Conservation (phyloP, 108 stramenopile species). For the Cyclotella choctawhatcheeana region DNA sequence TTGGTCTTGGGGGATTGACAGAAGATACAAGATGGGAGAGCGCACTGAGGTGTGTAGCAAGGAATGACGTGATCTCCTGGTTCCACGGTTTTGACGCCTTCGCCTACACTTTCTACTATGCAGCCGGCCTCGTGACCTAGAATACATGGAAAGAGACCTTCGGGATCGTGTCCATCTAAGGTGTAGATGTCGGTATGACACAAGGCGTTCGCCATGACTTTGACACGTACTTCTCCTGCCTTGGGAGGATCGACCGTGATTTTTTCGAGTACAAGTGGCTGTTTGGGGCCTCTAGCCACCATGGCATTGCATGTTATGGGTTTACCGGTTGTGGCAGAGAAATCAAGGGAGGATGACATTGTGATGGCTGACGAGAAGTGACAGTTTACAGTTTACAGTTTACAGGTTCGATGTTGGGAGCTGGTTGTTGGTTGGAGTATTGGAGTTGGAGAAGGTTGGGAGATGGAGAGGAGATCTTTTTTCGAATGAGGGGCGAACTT, state of each 20-base stretch:
- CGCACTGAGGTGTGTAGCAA: conserved; percentile 86
- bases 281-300: conserved; percentile 81
- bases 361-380: too few relatives aligned
- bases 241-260: conserved; percentile 93
- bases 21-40: conserved; percentile 80
- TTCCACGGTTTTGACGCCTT: conserved; percentile 80
- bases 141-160: conserved; percentile 91
- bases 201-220: conserved; percentile 86
- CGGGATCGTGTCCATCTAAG: conserved; percentile 89
- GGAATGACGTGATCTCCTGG: conserved; percentile 92
- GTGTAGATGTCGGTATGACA: conserved; percentile 96
- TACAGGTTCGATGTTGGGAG: too few relatives aligned
- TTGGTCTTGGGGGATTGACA: conserved; percentile 90
- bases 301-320: conserved; percentile 89
- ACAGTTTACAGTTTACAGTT: too few relatives aligned
- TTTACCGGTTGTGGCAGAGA: conserved; percentile 61
- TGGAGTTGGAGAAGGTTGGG: too few relatives aligned
- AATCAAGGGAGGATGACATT: conserved; percentile 13
- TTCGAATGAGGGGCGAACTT: too few relatives aligned
- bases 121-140: conserved; percentile 81
- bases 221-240: conserved; percentile 74
- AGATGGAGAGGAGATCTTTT: too few relatives aligned
- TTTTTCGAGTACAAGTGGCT: conserved; percentile 77
- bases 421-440: too few relatives aligned
- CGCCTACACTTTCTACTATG: conserved; percentile 87